phyloP scores from a whole-genome alignment of 78 protist genomes.

The Dictyostelium purpureum region DNA sequence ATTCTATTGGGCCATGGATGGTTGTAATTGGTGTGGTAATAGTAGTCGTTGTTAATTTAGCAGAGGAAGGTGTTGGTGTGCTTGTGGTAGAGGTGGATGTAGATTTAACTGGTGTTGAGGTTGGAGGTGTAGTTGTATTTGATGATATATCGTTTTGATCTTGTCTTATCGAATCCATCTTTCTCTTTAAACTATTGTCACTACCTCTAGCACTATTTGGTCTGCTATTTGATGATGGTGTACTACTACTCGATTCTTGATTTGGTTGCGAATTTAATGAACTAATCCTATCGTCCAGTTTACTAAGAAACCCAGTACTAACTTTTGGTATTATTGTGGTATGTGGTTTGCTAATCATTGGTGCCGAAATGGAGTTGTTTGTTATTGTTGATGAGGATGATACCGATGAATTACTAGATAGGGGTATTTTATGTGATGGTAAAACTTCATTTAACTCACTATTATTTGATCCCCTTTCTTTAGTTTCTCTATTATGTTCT shows the following conservation, averaged over 20 bases:
- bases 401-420: not conserved
- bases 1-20: not conserved
- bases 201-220: not conserved
- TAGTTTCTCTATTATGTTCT: not conserved
- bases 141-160: not conserved
- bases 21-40: not conserved
- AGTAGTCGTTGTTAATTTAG: no score
- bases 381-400: not conserved
- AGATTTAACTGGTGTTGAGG: not conserved
- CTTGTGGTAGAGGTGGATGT: not conserved
- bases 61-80: not conserved
- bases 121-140: not conserved
- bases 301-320: not conserved
- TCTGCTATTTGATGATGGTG: not conserved
- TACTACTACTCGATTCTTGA: not conserved
- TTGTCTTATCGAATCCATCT: not conserved
- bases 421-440: slow-evolving; percentile 6
- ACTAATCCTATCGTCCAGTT: not conserved
- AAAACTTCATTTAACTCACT: slow-evolving; percentile 24
- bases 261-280: not conserved
- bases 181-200: slow-evolving; percentile 12
- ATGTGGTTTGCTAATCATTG: not conserved
- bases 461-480: not conserved
- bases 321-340: not conserved
- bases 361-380: no score